Conservation (phyloP, 768 basidiomycete species). For the Naematelia aurantialba region DNA sequence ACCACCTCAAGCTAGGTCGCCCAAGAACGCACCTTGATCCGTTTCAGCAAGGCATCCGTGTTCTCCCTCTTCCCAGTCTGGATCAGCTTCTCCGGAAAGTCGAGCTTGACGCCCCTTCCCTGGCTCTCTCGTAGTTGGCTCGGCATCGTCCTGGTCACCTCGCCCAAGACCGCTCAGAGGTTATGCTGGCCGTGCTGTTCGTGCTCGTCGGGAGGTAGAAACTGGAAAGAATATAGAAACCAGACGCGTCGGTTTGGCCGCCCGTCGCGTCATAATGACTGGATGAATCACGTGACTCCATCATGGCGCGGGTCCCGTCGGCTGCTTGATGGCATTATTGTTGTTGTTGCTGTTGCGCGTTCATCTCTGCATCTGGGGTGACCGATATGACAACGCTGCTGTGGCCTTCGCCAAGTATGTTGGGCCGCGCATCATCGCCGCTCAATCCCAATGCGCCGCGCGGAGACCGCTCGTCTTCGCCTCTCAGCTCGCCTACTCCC, state of each 20-base stretch:
- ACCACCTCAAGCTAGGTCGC: too few relatives aligned
- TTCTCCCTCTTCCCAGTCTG: slow-evolving; percentile 62
- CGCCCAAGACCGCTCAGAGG: too few relatives aligned
- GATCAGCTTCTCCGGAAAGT: slow-evolving; percentile 76
- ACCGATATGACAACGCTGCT: neutral
- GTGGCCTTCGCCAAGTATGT: slow-evolving; percentile 3
- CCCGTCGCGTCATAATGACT: neutral
- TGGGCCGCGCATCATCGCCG: slow-evolving; percentile 26
- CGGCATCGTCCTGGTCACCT: neutral
- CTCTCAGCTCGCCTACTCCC: slow-evolving; percentile 24
- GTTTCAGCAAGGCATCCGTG: slow-evolving; percentile 79
- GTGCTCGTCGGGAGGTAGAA: too few relatives aligned
- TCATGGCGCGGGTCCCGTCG: neutral
- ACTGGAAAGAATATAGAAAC: neutral
- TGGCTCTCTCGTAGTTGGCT: neutral
- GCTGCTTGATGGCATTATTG: too few relatives aligned
- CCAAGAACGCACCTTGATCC: slow-evolving; percentile 59
- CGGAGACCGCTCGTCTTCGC: slow-evolving; percentile 15
- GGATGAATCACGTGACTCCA: neutral
- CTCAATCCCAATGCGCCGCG: slow-evolving; percentile 17
- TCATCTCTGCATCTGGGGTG: neutral
- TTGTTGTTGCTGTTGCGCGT: neutral
- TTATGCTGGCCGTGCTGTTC: too few relatives aligned
- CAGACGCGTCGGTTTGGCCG: neutral
- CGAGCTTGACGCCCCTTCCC: slow-evolving; percentile 34